phyloP scores from a whole-genome alignment of 176 grass and related monocot species.

The Canna indica region DNA sequence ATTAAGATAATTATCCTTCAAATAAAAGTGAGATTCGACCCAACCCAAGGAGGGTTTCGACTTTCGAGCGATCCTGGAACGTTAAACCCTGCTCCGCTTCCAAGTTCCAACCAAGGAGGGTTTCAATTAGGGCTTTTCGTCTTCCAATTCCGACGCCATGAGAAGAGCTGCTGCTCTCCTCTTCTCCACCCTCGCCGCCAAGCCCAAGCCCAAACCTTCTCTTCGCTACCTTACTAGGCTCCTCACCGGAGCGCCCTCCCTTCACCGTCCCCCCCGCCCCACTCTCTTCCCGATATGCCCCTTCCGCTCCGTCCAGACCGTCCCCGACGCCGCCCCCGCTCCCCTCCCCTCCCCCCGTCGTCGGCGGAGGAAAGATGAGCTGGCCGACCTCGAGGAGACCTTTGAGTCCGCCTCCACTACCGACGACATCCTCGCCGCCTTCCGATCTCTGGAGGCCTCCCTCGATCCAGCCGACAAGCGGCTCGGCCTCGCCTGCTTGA shows the following conservation, averaged over 20 bases:
- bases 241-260: constrained; percentile 12
- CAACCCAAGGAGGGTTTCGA: too few species aligned
- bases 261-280: background rate
- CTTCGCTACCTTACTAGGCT: background rate
- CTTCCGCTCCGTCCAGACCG: constrained; percentile 37
- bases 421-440: constrained; percentile 41
- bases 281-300: constrained; percentile 17
- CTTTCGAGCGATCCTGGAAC: too few species aligned
- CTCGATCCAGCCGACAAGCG: constrained; percentile 43
- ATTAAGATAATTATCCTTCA: too few species aligned
- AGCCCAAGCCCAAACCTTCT: background rate
- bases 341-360: constrained; percentile 1
- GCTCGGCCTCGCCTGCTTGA: constrained; percentile 88
- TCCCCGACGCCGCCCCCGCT: constrained; percentile 14
- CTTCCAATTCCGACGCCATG: background rate
- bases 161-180: constrained; percentile 23
- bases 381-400: constrained; percentile 35
- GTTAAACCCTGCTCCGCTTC: too few species aligned
- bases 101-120: too few species aligned
- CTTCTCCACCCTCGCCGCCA: constrained; percentile 34
- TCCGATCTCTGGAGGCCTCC: constrained; percentile 42
- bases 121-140: background rate
- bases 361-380: constrained; percentile 25
- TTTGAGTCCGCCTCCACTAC: constrained; percentile 61
- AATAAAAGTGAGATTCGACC: too few species aligned